These are phyloP conservation scores for Sclerospora graminicola DNA, from an alignment of 352 stramenopile genomes.

Conservation along the genomic window DNA sequence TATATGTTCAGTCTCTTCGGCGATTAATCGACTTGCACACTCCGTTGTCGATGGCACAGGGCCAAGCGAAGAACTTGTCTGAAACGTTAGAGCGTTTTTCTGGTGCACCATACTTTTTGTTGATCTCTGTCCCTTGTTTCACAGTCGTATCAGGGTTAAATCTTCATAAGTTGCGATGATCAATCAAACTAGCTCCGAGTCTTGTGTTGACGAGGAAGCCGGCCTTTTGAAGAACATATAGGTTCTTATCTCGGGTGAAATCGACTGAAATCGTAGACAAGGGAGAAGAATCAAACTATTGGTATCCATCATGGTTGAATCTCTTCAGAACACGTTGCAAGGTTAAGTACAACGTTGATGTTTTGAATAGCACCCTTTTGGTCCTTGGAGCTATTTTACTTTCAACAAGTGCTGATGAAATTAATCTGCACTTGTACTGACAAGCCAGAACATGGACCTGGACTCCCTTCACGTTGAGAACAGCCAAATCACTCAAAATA, in stretches of 20 bases:
- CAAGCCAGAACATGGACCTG: constrained; percentile 88
- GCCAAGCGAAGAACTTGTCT: constrained; percentile 85
- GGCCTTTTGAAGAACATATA: constrained; percentile 77
- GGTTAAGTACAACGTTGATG: constrained; percentile 51
- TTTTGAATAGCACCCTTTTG: constrained; percentile 47
- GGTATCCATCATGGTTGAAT: constrained; percentile 80
- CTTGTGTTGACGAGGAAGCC: constrained; percentile 78
- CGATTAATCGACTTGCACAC: constrained; percentile 63
- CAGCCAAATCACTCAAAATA: constrained; percentile 60
- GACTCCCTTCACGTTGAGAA: constrained; percentile 71
- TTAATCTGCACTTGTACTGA: constrained; percentile 50
- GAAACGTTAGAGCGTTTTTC: constrained; percentile 54
- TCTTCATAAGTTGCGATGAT: constrained; percentile 86
- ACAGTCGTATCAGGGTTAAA: constrained; percentile 61
- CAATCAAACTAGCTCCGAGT: constrained; percentile 83
- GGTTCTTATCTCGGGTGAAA: constrained; percentile 86
- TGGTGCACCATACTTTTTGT: constrained; percentile 38
- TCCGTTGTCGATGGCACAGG: constrained; percentile 85
- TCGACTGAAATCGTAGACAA: constrained; percentile 83
- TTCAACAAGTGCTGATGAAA: constrained; percentile 42
- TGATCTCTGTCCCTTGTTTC: constrained; percentile 42
- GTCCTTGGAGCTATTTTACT: constrained; percentile 60
- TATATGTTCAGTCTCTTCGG: constrained; percentile 56
- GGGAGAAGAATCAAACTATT: constrained; percentile 77
- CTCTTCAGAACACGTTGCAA: constrained; percentile 86